These are phyloP conservation scores for Arabis hirsuta DNA, from an alignment of 345 rosid species.

Conservation along the genomic window DNA sequence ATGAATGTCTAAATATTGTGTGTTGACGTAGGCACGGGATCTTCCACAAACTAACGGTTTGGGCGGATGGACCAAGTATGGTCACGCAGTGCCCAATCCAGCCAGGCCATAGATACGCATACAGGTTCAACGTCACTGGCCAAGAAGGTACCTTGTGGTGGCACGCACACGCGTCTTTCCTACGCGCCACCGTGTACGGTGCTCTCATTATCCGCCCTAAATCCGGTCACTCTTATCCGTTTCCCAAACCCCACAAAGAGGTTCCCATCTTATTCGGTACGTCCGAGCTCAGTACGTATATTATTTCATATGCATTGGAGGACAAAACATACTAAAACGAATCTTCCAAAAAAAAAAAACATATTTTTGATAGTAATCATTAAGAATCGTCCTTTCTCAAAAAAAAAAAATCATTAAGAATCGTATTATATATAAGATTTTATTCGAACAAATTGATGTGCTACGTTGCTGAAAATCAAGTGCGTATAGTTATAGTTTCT, in stretches of 20 bases:
- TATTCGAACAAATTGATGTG: background rate
- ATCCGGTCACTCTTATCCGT: constrained; percentile 66
- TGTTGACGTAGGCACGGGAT: constrained; percentile 73
- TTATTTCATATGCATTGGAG: too few species aligned
- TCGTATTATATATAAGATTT: too few species aligned
- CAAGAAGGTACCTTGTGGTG: constrained; percentile 98
- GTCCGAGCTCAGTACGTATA: background rate
- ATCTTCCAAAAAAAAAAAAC: too few species aligned
- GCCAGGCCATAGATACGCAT: constrained; percentile 66
- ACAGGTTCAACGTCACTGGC: constrained; percentile 58
- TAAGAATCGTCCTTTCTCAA: too few species aligned
- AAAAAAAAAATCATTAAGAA: too few species aligned
- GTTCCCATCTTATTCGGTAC: constrained; percentile 77
- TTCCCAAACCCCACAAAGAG: constrained; percentile 73
- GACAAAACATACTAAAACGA: too few species aligned
- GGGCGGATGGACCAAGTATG: constrained; percentile 92
- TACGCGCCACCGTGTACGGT: constrained; percentile 89
- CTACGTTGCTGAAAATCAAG: too few species aligned
- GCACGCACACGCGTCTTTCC: constrained; percentile 76
- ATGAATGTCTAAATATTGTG: background rate
- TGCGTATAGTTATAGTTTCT: background rate
- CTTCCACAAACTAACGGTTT: constrained; percentile 61
- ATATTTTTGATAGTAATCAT: too few species aligned
- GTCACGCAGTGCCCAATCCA: constrained; percentile 81
- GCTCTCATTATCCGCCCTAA: constrained; percentile 80